Base-by-base conservation (phyloP, 345 rosid genomes). In the Turnera subulata region DNA sequence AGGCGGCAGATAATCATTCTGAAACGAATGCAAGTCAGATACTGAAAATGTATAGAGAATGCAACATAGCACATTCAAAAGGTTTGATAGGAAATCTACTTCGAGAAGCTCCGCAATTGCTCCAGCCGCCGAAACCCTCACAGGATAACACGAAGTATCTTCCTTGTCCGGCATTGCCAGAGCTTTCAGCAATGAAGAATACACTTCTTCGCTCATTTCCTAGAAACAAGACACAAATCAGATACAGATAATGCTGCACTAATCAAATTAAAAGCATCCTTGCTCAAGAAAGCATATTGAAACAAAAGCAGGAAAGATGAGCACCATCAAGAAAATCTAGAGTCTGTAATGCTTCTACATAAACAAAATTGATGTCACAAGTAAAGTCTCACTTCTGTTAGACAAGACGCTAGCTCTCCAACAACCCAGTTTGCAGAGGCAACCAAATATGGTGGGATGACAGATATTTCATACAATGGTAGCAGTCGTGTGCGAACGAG, bases 341-440 rank as follows among this genome's bases (percentile, higher is more conserved):
- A 26, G 40, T 37, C 14, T 52, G 50, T 15, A 69, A 59, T 22
- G 14, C 20, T 50, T 63, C 48, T 47, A 25, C n/a, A 13, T 9
- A 19, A n/a, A 48, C 18, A 63, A 48, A 64, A 35, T 26, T 35
- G 61, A 64, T 42, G 48, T 12, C 32, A 17, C 12, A 54, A 59
- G 50, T 15, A 58, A 47, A 20, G 49, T 58, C 78, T 76, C 66
- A 83, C 97, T 71, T 84, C 76, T 26, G 95, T 87, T 52, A 89
- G 78, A 80, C 91, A 86, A 60, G 82, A 52, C 3, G 81, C 83
- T 59, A 89, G 87, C 77, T 89, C 97, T 57, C 95, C 89, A 50
- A 89, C 72, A 38, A 89, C 80, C 97, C 97, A 89, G 66, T 81
- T 84, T 40, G 89, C 91, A 53, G 89, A 73, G 53, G 97, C 91